Percentiles rank a stretch among this genome's conserved stretches.
Evolutionary conservation across 2,329 filamentous ascomycete genomes (phyloP).

Genomic region (Corinectria fuckeliana): DNA sequence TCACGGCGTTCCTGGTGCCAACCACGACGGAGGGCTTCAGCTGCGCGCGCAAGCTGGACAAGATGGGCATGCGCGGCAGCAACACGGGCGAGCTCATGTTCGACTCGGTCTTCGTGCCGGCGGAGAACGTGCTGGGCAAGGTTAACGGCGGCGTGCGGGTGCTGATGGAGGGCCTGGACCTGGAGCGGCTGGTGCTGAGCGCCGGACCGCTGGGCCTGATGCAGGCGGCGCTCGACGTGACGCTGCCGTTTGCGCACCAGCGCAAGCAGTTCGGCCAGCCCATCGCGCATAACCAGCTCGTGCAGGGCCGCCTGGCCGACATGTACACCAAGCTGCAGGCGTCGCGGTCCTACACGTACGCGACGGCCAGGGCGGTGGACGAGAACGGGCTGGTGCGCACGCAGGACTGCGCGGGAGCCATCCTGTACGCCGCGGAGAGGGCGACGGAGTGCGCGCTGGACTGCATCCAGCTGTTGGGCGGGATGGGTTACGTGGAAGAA

Average conservation of each 20-base stretch:
- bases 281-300: constrained; percentile 89
- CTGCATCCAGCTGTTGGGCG: constrained; percentile 89
- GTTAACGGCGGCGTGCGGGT: constrained; percentile 86
- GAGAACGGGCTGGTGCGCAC: constrained; percentile 76
- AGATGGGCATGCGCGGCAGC: constrained; percentile 96
- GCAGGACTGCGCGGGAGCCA: constrained; percentile 93
- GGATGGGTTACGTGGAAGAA: constrained; percentile 96
- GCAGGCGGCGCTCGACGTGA: constrained; percentile 87
- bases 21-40: constrained; percentile 76
- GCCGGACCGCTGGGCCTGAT: constrained; percentile 93
- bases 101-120: constrained; percentile 87
- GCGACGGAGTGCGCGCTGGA: constrained; percentile 88
- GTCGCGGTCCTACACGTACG: constrained; percentile 85
- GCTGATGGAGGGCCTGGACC: constrained; percentile 93
- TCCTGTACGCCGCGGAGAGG: constrained; percentile 89
- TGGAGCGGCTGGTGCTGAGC: constrained; percentile 90
- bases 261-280: constrained; percentile 87
- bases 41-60: constrained; percentile 90
- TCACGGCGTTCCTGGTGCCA: constrained; percentile 93
- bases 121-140: constrained; percentile 78
- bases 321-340: constrained; percentile 96
- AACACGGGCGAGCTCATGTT: constrained; percentile 96
- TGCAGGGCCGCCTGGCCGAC: constrained; percentile 92
- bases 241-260: constrained; percentile 87
- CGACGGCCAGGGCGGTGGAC: constrained; percentile 80